These are phyloP conservation scores for Pleurotus giganteus DNA, from an alignment of 768 basidiomycete genomes.

Conservation along the genomic window DNA sequence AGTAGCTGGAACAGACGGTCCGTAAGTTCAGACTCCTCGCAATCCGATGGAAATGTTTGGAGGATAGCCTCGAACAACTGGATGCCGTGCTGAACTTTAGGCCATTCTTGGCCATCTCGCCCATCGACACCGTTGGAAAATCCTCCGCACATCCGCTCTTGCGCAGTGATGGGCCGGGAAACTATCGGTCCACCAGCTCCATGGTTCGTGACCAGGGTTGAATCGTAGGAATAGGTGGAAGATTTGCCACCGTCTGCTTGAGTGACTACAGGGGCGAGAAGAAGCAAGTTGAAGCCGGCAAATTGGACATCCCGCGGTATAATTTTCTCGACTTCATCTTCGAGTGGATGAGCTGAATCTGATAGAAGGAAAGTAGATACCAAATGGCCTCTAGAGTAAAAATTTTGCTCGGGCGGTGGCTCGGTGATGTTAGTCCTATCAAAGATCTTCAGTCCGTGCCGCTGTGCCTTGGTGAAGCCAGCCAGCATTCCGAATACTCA, in stretches of 20 bases:
- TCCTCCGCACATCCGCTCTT: conserved; percentile 52
- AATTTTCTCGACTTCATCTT: conserved; percentile 47
- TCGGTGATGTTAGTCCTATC: conserved; percentile 86
- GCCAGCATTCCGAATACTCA: conserved; percentile 34
- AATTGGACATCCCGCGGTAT: conserved; percentile 49
- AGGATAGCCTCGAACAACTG: conserved; percentile 44
- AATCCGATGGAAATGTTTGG: conserved; percentile 29
- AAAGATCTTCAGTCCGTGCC: conserved; percentile 4
- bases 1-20: conserved; percentile 64
- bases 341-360: conserved; percentile 42
- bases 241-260: conserved; percentile 18
- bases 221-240: conserved; percentile 43
- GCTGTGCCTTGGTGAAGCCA: conserved; percentile 17
- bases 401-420: conserved; percentile 42
- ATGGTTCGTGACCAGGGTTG: conserved; percentile 62
- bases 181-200: conserved; percentile 64
- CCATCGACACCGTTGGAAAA: conserved; percentile 78
- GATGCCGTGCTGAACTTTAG: conserved; percentile 66
- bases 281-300: conserved; percentile 81
- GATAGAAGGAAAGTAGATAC: conserved; percentile 66
- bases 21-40: conserved; percentile 51
- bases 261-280: conserved; percentile 46
- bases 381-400: conserved; percentile 67
- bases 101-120: conserved; percentile 61
- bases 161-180: conserved; percentile 47